Conservation (phyloP, 2,329 filamentous ascomycete genomes). For the Botryotinia narcissicola region DNA sequence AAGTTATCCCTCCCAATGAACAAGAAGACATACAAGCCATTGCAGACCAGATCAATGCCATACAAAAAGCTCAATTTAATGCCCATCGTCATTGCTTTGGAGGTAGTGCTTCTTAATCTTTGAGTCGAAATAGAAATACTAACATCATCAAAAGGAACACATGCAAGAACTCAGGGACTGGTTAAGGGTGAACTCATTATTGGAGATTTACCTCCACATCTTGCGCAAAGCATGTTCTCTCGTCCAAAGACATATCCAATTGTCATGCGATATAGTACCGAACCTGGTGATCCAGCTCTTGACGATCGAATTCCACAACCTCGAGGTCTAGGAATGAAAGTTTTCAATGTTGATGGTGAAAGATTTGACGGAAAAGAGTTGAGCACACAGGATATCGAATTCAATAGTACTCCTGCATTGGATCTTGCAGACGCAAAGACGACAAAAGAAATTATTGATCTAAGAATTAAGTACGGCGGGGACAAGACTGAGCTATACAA, state of each 20-base stretch:
- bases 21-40: conserved; percentile 46
- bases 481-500: conserved; percentile 43
- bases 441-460: conserved; percentile 45
- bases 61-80: conserved; percentile 47
- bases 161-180: conserved; percentile 48
- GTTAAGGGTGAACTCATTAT: conserved; percentile 48
- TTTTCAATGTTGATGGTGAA: conserved; percentile 48
- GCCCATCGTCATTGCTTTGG: conserved; percentile 41
- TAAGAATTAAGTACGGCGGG: conserved; percentile 42
- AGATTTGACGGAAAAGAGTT: conserved; percentile 42
- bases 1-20: conserved; percentile 42
- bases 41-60: conserved; percentile 46
- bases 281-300: conserved; percentile 42
- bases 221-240: conserved; percentile 44
- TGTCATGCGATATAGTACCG: conserved; percentile 41
- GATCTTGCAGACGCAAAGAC: conserved; percentile 48
- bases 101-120: conserved; percentile 17
- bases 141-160: conserved; percentile 39
- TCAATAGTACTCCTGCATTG: conserved; percentile 48
- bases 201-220: conserved; percentile 43
- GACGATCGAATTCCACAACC: conserved; percentile 46
- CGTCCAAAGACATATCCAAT: conserved; percentile 37
- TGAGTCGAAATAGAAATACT: neutral
- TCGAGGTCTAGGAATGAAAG: conserved; percentile 49
- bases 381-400: conserved; percentile 45